Percentiles rank a stretch among this genome's conserved stretches.
phyloP scores from a whole-genome alignment of 495 filamentous ascomycete genomes.

The Hypoxylon lenormandii region DNA sequence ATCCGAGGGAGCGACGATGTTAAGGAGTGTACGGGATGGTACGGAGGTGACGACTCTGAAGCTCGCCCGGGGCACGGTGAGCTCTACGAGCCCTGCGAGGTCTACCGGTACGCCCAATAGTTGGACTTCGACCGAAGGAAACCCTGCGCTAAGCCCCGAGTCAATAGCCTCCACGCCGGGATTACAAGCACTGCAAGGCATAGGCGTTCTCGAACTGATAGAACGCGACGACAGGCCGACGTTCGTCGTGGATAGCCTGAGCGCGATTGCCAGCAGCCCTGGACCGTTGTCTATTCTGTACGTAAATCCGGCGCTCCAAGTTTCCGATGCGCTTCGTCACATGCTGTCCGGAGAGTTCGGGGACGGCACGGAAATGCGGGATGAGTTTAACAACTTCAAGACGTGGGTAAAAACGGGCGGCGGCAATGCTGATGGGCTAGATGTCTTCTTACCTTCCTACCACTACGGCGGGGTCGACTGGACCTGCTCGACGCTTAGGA shows the following conservation, averaged over 20 bases:
- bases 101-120: slow-evolving; percentile 63
- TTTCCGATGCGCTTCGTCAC: slow-evolving; percentile 61
- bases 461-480: slow-evolving; percentile 70
- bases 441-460: slow-evolving; percentile 62
- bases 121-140: slow-evolving; percentile 59
- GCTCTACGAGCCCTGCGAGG: slow-evolving; percentile 60
- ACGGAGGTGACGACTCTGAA: slow-evolving; percentile 71
- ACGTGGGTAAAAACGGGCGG: slow-evolving; percentile 69
- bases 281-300: slow-evolving; percentile 68
- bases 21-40: slow-evolving; percentile 65
- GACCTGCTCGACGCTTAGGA: slow-evolving; percentile 72
- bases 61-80: slow-evolving; percentile 70
- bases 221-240: slow-evolving; percentile 76
- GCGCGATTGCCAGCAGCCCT: slow-evolving; percentile 63
- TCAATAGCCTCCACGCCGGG: slow-evolving; percentile 53
- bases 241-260: slow-evolving; percentile 73
- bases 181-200: slow-evolving; percentile 63
- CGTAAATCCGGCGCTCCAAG: slow-evolving; percentile 69
- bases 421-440: slow-evolving; percentile 59
- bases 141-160: slow-evolving; percentile 58
- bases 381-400: slow-evolving; percentile 69
- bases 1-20: slow-evolving; percentile 68
- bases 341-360: slow-evolving; percentile 61
- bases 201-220: slow-evolving; percentile 73
- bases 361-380: slow-evolving; percentile 50